A percentile compares a stretch with the other conserved stretches of the same genome.
These are phyloP conservation scores for Talaromyces trachyspermus DNA, from an alignment of 495 filamentous ascomycete species.

Conservation along the genomic window DNA sequence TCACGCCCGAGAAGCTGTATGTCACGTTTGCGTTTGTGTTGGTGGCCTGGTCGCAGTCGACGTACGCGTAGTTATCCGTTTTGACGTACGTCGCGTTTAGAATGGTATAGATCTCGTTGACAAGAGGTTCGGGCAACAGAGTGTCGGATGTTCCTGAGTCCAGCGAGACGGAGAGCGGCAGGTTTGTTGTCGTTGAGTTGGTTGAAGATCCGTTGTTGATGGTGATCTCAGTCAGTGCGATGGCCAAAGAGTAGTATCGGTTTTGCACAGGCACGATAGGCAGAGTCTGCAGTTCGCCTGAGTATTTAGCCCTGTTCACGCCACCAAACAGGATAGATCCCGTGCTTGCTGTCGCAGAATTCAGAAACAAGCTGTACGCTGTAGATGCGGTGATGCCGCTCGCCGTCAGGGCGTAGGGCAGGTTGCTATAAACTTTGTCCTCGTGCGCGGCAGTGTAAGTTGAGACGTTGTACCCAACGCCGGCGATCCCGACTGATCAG, in stretches of 20 bases:
- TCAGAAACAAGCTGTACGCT: slow-evolving; percentile 82
- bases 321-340: slow-evolving; percentile 84
- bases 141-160: slow-evolving; percentile 73
- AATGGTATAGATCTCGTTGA: slow-evolving; percentile 48
- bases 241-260: slow-evolving; percentile 59
- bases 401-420: slow-evolving; percentile 64
- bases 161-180: slow-evolving; percentile 61
- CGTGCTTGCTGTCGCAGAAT: slow-evolving; percentile 62
- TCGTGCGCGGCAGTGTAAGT: slow-evolving; percentile 61
- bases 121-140: slow-evolving; percentile 62
- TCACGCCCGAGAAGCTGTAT: slow-evolving; percentile 53
- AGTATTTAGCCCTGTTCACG: slow-evolving; percentile 70
- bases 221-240: slow-evolving; percentile 59
- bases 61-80: slow-evolving; percentile 33
- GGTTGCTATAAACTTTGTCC: slow-evolving; percentile 43
- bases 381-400: slow-evolving; percentile 61
- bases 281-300: slow-evolving; percentile 57
- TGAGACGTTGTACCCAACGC: slow-evolving; percentile 60
- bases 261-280: slow-evolving; percentile 51
- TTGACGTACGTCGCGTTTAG: slow-evolving; percentile 54
- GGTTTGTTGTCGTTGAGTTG: slow-evolving; percentile 38
- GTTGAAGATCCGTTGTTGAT: slow-evolving; percentile 34
- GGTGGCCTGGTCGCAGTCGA: slow-evolving; percentile 60
- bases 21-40: slow-evolving; percentile 47
- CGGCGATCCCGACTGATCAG: slow-evolving; percentile 74